phyloP scores from a whole-genome alignment of 139 green algal genomes.

The Volvox africanus region DNA sequence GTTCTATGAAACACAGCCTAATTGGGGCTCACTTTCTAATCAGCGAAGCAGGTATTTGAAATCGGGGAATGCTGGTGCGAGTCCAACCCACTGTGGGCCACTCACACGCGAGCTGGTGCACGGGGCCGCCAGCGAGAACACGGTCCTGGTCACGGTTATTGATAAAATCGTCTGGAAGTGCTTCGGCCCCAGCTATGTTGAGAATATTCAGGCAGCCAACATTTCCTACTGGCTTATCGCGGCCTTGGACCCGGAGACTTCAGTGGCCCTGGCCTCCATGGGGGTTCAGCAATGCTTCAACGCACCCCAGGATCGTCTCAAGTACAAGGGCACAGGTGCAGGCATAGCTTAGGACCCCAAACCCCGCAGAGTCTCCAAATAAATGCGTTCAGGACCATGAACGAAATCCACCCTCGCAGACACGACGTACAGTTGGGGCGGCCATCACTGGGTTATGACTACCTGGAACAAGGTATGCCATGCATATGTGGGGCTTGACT shows the following conservation, averaged over 20 bases:
- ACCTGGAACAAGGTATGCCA: constrained; percentile 60
- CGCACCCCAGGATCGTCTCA: constrained; percentile 42
- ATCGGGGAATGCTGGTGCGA: not conserved
- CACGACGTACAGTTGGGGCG: constrained; percentile 41
- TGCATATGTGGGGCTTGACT: no score
- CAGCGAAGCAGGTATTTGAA: not conserved
- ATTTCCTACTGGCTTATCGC: constrained; percentile 48
- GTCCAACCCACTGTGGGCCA: constrained; percentile 7
- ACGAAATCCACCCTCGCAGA: constrained; percentile 34
- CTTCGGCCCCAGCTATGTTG: constrained; percentile 44
- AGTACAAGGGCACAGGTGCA: constrained; percentile 43
- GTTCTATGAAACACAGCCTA: not conserved
- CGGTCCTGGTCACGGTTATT: constrained; percentile 7
- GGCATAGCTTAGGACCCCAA: no score
- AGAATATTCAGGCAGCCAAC: constrained; percentile 40
- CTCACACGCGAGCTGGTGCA: constrained; percentile 7
- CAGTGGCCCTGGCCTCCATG: constrained; percentile 1
- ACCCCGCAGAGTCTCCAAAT: no score
- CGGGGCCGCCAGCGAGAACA: constrained; percentile 6
- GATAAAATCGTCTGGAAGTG: constrained; percentile 38
- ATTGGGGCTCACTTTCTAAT: not conserved
- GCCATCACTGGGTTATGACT: constrained; percentile 46
- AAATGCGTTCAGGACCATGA: not conserved
- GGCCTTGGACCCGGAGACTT: constrained; percentile 39
- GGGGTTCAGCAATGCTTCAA: constrained; percentile 46